phyloP scores from a whole-genome alignment of 352 stramenopile genomes.

The Globisporangium camurandrum region DNA sequence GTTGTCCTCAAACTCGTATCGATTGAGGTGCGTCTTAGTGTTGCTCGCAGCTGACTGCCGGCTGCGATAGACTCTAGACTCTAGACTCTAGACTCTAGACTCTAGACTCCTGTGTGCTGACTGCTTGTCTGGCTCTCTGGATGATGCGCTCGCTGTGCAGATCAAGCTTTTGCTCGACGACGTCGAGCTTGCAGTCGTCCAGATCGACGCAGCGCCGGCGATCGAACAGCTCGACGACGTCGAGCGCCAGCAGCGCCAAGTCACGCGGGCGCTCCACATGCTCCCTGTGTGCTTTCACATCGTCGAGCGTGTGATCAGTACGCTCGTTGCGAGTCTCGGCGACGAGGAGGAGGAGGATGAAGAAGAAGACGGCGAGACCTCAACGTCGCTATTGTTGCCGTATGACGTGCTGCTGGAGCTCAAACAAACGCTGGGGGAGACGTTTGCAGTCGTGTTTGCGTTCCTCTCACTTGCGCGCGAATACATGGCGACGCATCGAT shows the following conservation, averaged over 20 bases:
- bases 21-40: slow-evolving; percentile 45
- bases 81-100: too few relatives aligned
- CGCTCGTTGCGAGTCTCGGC: slow-evolving; percentile 39
- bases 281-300: slow-evolving; percentile 75
- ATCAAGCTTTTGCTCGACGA: slow-evolving; percentile 85
- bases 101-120: too few relatives aligned
- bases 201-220: slow-evolving; percentile 54
- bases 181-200: slow-evolving; percentile 57
- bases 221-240: slow-evolving; percentile 38
- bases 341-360: slow-evolving; percentile 1
- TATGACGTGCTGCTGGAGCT: slow-evolving; percentile 68
- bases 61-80: too few relatives aligned
- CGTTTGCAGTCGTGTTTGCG: slow-evolving; percentile 66
- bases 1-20: slow-evolving; percentile 74
- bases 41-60: neutral
- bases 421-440: slow-evolving; percentile 59
- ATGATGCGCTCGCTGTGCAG: slow-evolving; percentile 10
- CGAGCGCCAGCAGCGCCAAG: slow-evolving; percentile 35
- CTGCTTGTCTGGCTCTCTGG: neutral
- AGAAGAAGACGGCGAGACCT: slow-evolving; percentile 20
- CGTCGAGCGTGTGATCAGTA: slow-evolving; percentile 61
- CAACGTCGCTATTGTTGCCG: slow-evolving; percentile 32
- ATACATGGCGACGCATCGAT: slow-evolving; percentile 69
- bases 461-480: slow-evolving; percentile 58
- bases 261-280: slow-evolving; percentile 44